Percentiles rank a stretch among this genome's conserved stretches.
These are phyloP conservation scores for Lasiosphaeria miniovina DNA, from an alignment of 495 filamentous ascomycete species.

Conservation along the genomic window DNA sequence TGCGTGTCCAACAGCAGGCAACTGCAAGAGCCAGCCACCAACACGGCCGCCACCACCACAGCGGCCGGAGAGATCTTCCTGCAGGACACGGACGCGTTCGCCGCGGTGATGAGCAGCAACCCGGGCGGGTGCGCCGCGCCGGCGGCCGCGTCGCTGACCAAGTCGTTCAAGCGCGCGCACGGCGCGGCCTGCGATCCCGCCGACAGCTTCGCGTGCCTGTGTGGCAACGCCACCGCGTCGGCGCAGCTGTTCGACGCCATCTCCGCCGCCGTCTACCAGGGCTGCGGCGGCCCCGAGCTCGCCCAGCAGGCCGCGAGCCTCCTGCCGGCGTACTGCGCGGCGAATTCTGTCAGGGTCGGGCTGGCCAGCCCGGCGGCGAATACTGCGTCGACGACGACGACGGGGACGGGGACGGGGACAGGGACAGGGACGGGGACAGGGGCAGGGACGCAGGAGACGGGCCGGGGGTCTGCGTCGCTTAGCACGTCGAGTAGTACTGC, in stretches of 20 bases:
- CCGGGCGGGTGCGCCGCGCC: neutral
- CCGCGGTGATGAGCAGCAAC: neutral
- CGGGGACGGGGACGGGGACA: neutral
- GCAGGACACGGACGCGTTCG: neutral
- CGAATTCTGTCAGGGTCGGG: neutral
- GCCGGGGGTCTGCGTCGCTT: neutral
- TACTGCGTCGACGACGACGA: neutral
- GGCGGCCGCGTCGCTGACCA: neutral
- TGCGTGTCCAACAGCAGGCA: neutral
- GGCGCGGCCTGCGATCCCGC: neutral
- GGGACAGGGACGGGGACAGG: neutral
- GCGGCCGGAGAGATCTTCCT: neutral
- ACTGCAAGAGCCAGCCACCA: neutral
- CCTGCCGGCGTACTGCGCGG: neutral
- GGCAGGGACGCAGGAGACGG: neutral
- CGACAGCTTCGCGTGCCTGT: neutral
- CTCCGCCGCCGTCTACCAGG: neutral
- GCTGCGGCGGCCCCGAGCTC: neutral
- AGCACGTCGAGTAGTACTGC: no score
- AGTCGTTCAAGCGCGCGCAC: neutral
- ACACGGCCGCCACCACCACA: neutral
- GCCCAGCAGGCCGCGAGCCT: neutral
- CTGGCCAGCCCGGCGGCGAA: neutral
- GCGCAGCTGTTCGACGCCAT: neutral
- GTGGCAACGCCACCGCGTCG: neutral